These are phyloP conservation scores for Lindgomyces ingoldianus DNA, from an alignment of 495 filamentous ascomycete genomes.

Conservation along the genomic window DNA sequence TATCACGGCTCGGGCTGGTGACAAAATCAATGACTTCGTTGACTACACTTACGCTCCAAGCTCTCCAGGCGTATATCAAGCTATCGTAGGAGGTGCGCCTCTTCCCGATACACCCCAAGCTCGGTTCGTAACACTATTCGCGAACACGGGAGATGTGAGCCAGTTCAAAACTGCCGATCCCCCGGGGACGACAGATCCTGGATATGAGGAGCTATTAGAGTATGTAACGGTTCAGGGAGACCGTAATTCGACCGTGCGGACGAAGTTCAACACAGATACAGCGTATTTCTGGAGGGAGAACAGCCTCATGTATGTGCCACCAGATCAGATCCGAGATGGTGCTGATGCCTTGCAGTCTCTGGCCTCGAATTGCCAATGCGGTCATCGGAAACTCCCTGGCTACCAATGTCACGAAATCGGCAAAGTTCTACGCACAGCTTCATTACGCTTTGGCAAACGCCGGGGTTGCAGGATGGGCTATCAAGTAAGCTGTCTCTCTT, in stretches of 20 bases:
- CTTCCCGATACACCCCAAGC: slow-evolving; percentile 44
- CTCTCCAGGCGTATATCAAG: slow-evolving; percentile 40
- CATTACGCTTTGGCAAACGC: slow-evolving; percentile 49
- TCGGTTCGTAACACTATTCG: slow-evolving; percentile 38
- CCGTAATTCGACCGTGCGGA: slow-evolving; percentile 15
- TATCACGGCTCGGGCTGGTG: slow-evolving; percentile 39
- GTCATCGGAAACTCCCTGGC: slow-evolving; percentile 37
- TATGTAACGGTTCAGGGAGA: slow-evolving; percentile 7
- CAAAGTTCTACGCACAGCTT: slow-evolving; percentile 44
- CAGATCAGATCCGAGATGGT: neutral
- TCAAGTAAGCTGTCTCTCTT: slow-evolving; percentile 25
- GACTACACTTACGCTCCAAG: neutral
- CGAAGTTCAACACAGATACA: slow-evolving; percentile 12
- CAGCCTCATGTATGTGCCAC: slow-evolving; percentile 35
- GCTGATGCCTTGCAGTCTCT: slow-evolving; percentile 20
- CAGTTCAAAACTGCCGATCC: slow-evolving; percentile 26
- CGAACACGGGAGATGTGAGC: slow-evolving; percentile 37
- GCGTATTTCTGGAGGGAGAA: slow-evolving; percentile 20
- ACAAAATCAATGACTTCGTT: slow-evolving; percentile 13
- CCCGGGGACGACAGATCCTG: neutral
- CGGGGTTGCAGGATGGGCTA: slow-evolving; percentile 41
- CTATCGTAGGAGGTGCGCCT: slow-evolving; percentile 37
- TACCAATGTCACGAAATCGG: slow-evolving; percentile 38
- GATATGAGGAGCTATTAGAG: slow-evolving; percentile 6
- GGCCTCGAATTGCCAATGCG: slow-evolving; percentile 45